phyloP scores from a whole-genome alignment of 2,329 filamentous ascomycete genomes.

The Nectriaceae sp. region DNA sequence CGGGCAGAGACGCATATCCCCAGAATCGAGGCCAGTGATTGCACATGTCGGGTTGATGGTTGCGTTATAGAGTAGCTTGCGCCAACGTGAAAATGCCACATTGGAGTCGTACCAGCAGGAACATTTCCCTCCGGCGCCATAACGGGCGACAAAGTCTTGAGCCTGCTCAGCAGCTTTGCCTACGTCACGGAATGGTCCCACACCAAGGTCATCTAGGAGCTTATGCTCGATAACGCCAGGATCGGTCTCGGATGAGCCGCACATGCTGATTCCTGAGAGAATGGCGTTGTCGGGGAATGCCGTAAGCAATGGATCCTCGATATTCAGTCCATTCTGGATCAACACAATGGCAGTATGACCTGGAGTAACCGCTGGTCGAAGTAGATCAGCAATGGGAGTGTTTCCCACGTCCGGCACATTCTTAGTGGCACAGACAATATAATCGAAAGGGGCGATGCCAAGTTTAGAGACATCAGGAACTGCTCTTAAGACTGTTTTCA shows the following conservation, averaged over 20 bases:
- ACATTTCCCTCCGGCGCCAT: slow-evolving; percentile 19
- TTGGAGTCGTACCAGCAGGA: slow-evolving; percentile 20
- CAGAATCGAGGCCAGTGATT: slow-evolving; percentile 21
- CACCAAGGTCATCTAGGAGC: slow-evolving; percentile 20
- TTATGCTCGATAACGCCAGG: slow-evolving; percentile 24
- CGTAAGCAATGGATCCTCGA: slow-evolving; percentile 19
- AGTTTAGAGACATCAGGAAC: slow-evolving; percentile 21
- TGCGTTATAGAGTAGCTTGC: slow-evolving; percentile 27
- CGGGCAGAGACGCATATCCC: slow-evolving; percentile 26
- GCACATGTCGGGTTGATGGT: slow-evolving; percentile 25
- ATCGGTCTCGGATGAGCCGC: slow-evolving; percentile 25
- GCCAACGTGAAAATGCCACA: slow-evolving; percentile 26
- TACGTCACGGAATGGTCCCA: slow-evolving; percentile 22
- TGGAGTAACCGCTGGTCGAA: slow-evolving; percentile 22
- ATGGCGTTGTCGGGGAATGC: slow-evolving; percentile 22
- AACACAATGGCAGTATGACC: slow-evolving; percentile 22
- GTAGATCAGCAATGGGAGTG: slow-evolving; percentile 17
- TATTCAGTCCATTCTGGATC: slow-evolving; percentile 29
- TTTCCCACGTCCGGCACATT: slow-evolving; percentile 23
- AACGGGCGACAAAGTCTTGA: slow-evolving; percentile 23
- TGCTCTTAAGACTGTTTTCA: slow-evolving; percentile 17
- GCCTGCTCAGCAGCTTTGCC: slow-evolving; percentile 17
- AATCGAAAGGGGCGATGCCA: slow-evolving; percentile 22
- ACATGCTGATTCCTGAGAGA: slow-evolving; percentile 27
- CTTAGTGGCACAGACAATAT: slow-evolving; percentile 26